Evolutionary conservation across 306 rosid genomes (phyloP).

Genomic region (Cicer bijugum): DNA sequence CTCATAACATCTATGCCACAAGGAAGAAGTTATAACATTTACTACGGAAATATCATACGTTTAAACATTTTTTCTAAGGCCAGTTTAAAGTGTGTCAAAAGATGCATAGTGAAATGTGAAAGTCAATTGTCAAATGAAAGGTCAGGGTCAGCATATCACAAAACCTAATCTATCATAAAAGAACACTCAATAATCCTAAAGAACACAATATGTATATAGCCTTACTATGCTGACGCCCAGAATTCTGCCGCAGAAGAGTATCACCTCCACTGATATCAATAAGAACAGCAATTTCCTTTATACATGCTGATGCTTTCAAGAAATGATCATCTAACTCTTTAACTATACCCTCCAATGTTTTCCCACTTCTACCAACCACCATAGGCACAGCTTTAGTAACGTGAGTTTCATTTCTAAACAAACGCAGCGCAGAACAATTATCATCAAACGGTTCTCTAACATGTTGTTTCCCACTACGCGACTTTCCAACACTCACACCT

Average conservation of each 20-base stretch:
- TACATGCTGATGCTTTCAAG: conserved; percentile 77
- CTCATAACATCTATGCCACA: background rate
- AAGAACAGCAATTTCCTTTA: conserved; percentile 80
- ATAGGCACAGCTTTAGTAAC: conserved; percentile 40
- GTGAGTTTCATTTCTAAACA: conserved; percentile 46
- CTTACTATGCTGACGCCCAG: conserved; percentile 59
- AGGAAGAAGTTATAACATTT: background rate
- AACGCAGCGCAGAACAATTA: conserved; percentile 50
- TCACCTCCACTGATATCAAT: conserved; percentile 68
- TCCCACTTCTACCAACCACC: conserved; percentile 57
- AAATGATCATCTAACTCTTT: conserved; percentile 82
- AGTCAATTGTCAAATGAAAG: conserved; percentile 13
- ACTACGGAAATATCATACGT: background rate
- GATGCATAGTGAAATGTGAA: conserved; percentile 25
- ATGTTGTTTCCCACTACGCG: conserved; percentile 52
- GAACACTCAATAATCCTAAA: conserved; percentile 19
- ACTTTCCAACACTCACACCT: conserved; percentile 46
- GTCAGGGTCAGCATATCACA: background rate
- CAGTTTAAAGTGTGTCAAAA: conserved; percentile 31
- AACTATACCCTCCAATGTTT: conserved; percentile 68
- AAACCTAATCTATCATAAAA: conserved; percentile 23
- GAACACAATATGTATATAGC: conserved; percentile 34
- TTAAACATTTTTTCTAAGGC: background rate
- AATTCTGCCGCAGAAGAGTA: conserved; percentile 55
- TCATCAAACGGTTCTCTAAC: conserved; percentile 46